Base-by-base conservation (phyloP, 495 filamentous ascomycete genomes). In the Annulohypoxylon stygium region DNA sequence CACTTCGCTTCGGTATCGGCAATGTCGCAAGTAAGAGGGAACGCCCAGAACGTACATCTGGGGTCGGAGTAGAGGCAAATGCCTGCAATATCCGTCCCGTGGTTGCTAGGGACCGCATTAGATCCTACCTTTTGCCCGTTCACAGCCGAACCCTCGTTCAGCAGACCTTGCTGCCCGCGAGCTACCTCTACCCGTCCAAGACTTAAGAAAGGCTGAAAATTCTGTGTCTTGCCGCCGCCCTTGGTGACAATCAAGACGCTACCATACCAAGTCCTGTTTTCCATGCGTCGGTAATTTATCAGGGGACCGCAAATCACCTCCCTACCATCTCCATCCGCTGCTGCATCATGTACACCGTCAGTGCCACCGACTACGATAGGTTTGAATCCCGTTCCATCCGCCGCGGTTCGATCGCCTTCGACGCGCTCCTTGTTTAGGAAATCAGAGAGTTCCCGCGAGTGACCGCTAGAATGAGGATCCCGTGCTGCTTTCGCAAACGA, bases 251-350 rank as follows among this genome's bases (percentile, higher is more conserved):
- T 83, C 76, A 97, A 81, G 12, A 97, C 92, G 77, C 92, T 96
- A 33, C 94, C 94, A 75, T 92, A 85, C 94, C 94, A 97, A n/a
- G 78, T 75, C 58, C 82, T 83, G 47, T 87, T 86, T 80, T 90
- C 90, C 92, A 94, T 96, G 76, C 90, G 89, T 70, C 90, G 88
- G 79, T 95, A 93, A 80, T 97, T 97, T 74, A 97, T 80, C 64
- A 97, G 80, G 8, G 94, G 94, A 12, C 94, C 94, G 73, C 90
- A 93, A 37, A 92, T 83, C 18, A 97, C 84, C 66, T 94, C 87
- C 61, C 89, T 80, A 55, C 81, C 84, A 59, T 86, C 81, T 25
- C 65, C 51, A 16, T 45, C 43, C 26, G 55, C 36, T 33, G 43
- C 47, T 50, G 55, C 78, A 20, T 63, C 47, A 2, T 51, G 75